Evolutionary conservation across 805 yeast species (phyloP), one percentile per base, ranked within the genome.

Genomic region (Candida oleophila): DNA sequence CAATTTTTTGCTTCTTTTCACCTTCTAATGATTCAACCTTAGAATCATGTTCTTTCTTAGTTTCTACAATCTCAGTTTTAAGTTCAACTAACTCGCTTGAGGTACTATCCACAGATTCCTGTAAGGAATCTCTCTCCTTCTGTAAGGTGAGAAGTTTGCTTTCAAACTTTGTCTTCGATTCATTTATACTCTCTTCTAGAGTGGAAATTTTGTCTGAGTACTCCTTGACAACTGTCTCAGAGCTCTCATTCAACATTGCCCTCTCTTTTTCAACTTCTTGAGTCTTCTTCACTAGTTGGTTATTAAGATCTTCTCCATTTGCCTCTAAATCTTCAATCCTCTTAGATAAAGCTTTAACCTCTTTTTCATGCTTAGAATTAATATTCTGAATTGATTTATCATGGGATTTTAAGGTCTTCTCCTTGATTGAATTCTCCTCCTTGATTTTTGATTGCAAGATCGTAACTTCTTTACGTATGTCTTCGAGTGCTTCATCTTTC

Each of bases 211-310:
- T 76, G 25, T 71, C 75, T 9, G 75, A 65, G 51, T 78, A 79
- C 46, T 78, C 80, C 50, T 74, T 69, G 0, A 78, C 65, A 0
- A 75, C 65, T 0, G 78, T 67, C 46, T 77, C 81, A 0, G 85
- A 79, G 42, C 66, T 75, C 44, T 77, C 76, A 45, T 71, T 71
- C 11, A 78, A 56, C 53, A 75, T 60, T 11, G 61, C 65, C 45
- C 85, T 64, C 53, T 80, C 85, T 30, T 66, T 68, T 41, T 80
- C 85, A 49, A 80, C 71, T 38, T 76, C 82, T 36, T 60, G 49
- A 1, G 54, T 53, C 49, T 75, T 79, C 16, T 53, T 52, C 16
- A 64, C 65, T 38, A 79, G 51, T 1, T 71, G 68, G 1, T 57
- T 50, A 22, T 67, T 65, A 38, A 74, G 53, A 0, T 48, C 40